Evolutionary conservation across 345 rosid species (phyloP), one percentile per base, ranked within the genome.

Genomic region (Eucalyptus regnans): DNA sequence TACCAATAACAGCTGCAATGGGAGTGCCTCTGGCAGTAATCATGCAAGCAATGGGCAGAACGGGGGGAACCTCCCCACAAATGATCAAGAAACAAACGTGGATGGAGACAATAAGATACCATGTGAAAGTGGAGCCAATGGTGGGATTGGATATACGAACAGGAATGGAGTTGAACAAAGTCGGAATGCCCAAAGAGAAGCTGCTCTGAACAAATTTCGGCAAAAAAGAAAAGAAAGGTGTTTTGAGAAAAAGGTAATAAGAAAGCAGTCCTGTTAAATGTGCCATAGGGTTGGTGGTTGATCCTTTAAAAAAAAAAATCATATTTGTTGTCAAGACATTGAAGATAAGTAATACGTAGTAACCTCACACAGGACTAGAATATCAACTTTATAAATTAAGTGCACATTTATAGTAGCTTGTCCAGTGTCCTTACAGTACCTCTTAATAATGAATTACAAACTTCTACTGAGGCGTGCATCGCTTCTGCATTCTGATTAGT

Each of bases 221-320:
- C 94, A 90, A 91, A 94, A 95, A 91, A 93, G 96, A 88, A 95
- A 94, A 88, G 92, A 95, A 86, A 88, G 96, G 89, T 95, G 96
- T 92, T 94, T 93, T 52, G 93, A 92, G 89, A 94, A 93, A 90
- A 94, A 93, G 94, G 96, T 93, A 91, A 90, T 43, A 49, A 31
- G 31, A 87, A 44, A 62, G 87, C 90, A 54, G 83, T 88, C 86
- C 50, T 46, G 20, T 33, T 13, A 48, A 49, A 44, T 33, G 54
- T 60, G 84, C 52, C 80, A 29, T 15, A 87, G 29, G 12, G 64
- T 86, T 86, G 87, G 23, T 50, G 76, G 76, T 64, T n/a, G 52
- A 46, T 3, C 71, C 43, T 25, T 41, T 12, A 87, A 44, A 56
- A 7, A 56, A 7, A 52, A 51, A n/a, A 86, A 27, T 20, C 18